Evolutionary conservation across 495 filamentous ascomycete species (phyloP).

Genomic region (Aspergillus haitiensis): DNA sequence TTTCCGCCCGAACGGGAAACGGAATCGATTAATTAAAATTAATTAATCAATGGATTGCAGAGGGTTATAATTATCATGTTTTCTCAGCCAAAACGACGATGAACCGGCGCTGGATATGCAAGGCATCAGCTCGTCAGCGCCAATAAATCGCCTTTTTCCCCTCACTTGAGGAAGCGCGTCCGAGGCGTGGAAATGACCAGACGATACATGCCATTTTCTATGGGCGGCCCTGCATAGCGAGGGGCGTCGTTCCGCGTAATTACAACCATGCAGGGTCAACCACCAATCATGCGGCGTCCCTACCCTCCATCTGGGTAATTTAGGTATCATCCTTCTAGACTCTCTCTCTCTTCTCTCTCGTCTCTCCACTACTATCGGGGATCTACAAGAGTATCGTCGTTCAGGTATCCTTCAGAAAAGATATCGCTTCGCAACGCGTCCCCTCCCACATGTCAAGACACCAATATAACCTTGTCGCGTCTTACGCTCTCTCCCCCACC

Average conservation of each 20-base stretch:
- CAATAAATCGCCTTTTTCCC: conserved; percentile 18
- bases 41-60: neutral
- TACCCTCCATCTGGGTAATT: neutral
- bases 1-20: conserved; percentile 5
- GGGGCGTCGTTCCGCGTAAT: neutral
- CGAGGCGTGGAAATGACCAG: neutral
- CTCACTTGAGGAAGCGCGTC: conserved; percentile 15
- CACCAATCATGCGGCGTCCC: neutral
- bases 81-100: conserved; percentile 1
- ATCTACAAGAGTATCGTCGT: neutral
- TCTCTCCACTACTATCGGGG: neutral
- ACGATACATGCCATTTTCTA: neutral
- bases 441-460: conserved; percentile 10
- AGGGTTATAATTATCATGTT: neutral
- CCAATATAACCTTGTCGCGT: conserved; percentile 17
- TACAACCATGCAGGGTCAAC: neutral
- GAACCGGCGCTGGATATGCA: conserved; percentile 11
- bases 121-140: conserved; percentile 16
- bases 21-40: conserved; percentile 1
- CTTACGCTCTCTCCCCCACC: neutral
- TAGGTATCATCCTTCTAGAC: neutral
- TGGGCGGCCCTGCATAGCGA: neutral
- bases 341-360: neutral
- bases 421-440: conserved; percentile 14
- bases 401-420: neutral